These are phyloP conservation scores for Knufia fluminis DNA, from an alignment of 2,329 filamentous ascomycete species.

Conservation along the genomic window DNA sequence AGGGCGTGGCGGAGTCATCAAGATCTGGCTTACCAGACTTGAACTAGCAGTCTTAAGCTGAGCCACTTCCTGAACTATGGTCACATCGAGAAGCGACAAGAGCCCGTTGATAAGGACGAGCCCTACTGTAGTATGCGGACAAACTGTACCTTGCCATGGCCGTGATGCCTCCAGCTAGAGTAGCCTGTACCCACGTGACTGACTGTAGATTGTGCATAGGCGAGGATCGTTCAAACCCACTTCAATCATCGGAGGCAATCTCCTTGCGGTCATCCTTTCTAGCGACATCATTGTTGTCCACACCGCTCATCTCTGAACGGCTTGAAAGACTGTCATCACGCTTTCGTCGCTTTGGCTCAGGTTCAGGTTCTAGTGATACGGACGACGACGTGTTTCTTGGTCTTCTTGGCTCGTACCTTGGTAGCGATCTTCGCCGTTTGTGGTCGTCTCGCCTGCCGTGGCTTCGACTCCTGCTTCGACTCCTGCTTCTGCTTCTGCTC, in stretches of 20 bases:
- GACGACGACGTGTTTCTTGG: slow-evolving; percentile 36
- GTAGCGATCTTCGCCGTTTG: slow-evolving; percentile 37
- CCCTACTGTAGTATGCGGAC: too few relatives aligned
- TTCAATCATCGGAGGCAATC: background rate
- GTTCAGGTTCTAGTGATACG: slow-evolving; percentile 18
- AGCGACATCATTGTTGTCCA: background rate
- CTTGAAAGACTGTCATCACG: slow-evolving; percentile 24
- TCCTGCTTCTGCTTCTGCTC: slow-evolving; percentile 24
- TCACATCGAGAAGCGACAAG: too few relatives aligned
- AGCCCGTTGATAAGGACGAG: too few relatives aligned
- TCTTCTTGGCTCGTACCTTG: slow-evolving; percentile 38
- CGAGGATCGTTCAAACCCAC: too few relatives aligned
- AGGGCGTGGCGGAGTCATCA: too few relatives aligned
- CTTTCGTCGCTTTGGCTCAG: slow-evolving; percentile 34
- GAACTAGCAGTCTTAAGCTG: too few relatives aligned
- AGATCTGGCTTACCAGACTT: too few relatives aligned
- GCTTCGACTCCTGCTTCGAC: slow-evolving; percentile 19
- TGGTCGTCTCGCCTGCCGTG: slow-evolving; percentile 25
- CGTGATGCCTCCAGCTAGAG: too few relatives aligned
- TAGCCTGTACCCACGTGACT: too few relatives aligned
- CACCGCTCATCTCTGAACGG: slow-evolving; percentile 9
- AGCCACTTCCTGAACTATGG: too few relatives aligned
- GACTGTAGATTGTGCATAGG: too few relatives aligned
- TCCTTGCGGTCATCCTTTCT: background rate
- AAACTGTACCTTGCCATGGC: too few relatives aligned